phyloP scores from a whole-genome alignment of 2,329 filamentous ascomycete genomes.

The Achaetomium macrosporum region DNA sequence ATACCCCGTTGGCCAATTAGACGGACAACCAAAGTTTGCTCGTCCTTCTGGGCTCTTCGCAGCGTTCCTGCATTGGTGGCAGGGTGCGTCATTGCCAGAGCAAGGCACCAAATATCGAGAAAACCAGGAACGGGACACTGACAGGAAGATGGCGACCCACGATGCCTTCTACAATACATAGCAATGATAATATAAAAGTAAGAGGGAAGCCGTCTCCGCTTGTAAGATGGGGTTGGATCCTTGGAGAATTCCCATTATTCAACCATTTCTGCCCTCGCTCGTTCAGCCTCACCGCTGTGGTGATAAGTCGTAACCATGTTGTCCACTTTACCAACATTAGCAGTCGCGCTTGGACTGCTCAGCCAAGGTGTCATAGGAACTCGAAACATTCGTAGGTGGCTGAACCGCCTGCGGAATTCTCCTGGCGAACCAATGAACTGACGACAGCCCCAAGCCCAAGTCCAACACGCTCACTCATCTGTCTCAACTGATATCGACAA shows the following conservation, averaged over 20 bases:
- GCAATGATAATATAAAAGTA: neutral
- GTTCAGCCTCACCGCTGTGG: constrained; percentile 18
- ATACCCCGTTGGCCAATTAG: constrained; percentile 21
- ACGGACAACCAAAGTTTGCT: neutral
- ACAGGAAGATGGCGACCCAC: neutral
- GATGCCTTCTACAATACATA: neutral
- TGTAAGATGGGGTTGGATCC: neutral
- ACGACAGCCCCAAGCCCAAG: neutral
- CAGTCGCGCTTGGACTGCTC: constrained; percentile 20
- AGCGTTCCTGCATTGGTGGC: constrained; percentile 6
- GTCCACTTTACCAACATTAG: constrained; percentile 15
- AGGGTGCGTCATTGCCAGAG: constrained; percentile 2
- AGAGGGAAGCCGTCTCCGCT: neutral
- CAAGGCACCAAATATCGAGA: neutral
- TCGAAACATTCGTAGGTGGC: constrained; percentile 19
- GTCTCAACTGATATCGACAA: neutral
- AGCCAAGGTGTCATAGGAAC: constrained; percentile 17
- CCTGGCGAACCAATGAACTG: neutral
- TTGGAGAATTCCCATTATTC: neutral
- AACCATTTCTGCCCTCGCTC: constrained; percentile 18
- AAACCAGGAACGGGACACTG: constrained; percentile 9
- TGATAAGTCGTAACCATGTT: constrained; percentile 22
- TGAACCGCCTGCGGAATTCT: neutral
- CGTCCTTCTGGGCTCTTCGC: neutral
- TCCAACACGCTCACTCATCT: neutral